Base-by-base conservation (phyloP, 768 basidiomycete species). In the Cantharellus cinnabarinus region DNA sequence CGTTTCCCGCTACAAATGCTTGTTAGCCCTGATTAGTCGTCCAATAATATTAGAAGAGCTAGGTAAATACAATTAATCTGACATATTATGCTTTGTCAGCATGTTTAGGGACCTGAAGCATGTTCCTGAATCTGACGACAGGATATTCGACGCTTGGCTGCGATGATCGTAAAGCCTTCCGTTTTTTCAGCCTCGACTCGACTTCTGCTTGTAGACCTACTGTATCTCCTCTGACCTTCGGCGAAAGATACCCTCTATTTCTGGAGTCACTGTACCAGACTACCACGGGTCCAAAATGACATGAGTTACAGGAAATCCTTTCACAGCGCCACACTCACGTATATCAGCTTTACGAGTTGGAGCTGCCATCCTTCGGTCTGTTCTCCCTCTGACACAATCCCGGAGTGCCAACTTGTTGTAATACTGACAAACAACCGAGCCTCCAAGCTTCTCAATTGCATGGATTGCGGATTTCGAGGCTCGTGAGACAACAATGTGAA, bases 291-390 rank as follows among this genome's bases (percentile, higher is more conserved):
- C 51, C 38, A 50, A 54, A 41, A 5, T 15, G 58, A 51, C 2
- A 20, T 4, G 44, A 52, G 50, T 57, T 50, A 62, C 61, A 54
- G 52, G 38, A 48, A 44, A 41, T 14, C 34, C 40, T 42, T 20
- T 3, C 55, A 55, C 14, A 57, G 57, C 41, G 44, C 55, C 4
- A 29, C 29, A 75, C 85, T 69, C 66, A 90, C 88, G 68, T 59
- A 91, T 91, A 67, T 91, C 88, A 62, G 80, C 76, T 59, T 87
- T 82, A 61, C 85, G 81, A n/a, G 84, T 88, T 0, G 90, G 90
- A 5, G 82, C 81, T 5, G 90, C 91, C 58, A 78, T 73, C 59
- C 76, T 71, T 58, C 82, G 77, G 66, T 90, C 85, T 20, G 75
- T 78, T 39, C 79, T 76, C 3, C 81, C 81, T 63, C 85, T 80